A percentile compares a stretch with the other conserved stretches of the same genome.
phyloP scores from a whole-genome alignment of 176 grass and related monocot species.

The Elaeis guineensis region DNA sequence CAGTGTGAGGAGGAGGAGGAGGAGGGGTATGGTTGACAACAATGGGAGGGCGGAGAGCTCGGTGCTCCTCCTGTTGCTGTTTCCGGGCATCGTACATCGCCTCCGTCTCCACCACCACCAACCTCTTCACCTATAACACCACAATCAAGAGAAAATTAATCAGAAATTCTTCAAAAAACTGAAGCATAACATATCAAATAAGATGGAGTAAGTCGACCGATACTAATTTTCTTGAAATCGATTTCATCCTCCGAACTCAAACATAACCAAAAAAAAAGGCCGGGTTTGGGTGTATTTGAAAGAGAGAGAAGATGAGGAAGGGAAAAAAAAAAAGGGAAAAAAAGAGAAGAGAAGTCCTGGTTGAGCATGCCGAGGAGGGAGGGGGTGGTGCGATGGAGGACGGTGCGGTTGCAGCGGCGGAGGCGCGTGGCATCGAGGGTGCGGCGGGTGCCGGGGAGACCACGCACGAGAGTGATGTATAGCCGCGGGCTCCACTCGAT shows the following conservation, averaged over 20 bases:
- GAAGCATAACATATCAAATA: no score
- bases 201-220: no score
- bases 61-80: slow-evolving; percentile 57
- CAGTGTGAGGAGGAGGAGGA: slow-evolving; percentile 3
- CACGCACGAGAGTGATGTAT: slow-evolving; percentile 90
- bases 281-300: no score
- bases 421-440: slow-evolving; percentile 95
- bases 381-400: slow-evolving; percentile 77
- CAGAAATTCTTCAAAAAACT: no score
- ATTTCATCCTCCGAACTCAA: no score
- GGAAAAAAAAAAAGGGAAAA: neutral
- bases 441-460: slow-evolving; percentile 59
- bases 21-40: slow-evolving; percentile 33
- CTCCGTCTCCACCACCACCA: slow-evolving; percentile 82
- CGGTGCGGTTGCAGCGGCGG: slow-evolving; percentile 78
- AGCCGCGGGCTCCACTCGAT: slow-evolving; percentile 64
- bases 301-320: no score
- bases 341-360: slow-evolving; percentile 14
- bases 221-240: no score
- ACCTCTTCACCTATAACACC: slow-evolving; percentile 63
- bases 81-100: slow-evolving; percentile 71
- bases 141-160: no score
- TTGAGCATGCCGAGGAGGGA: slow-evolving; percentile 87
- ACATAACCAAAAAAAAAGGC: no score
- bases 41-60: slow-evolving; percentile 63